Evolutionary conservation across 2,329 filamentous ascomycete species (phyloP), one percentile per base, ranked within the genome.

Genomic region (Diaporthe velutina): DNA sequence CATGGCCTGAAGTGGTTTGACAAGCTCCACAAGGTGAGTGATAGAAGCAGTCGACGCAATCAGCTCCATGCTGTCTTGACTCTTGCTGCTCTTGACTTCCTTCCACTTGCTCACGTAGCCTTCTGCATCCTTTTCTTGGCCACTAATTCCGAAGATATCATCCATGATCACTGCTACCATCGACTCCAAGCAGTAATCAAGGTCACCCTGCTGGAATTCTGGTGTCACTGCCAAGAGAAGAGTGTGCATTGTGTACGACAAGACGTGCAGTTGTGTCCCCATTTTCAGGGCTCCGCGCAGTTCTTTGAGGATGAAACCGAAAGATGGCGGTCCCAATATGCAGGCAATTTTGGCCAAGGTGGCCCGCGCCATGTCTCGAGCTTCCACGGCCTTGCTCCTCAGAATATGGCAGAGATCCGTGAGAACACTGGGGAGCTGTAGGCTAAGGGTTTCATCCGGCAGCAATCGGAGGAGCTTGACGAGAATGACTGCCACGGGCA

Each of bases 1-100:
- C 28, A 99, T 87, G 10, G 91, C 88, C 79, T 94, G 94, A 61
- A 98, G 87, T 1, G 97, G 97, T 71, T 89, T 89, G 68, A 98
- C 89, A 5, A 99, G 90, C 67, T 93, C 90, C 64, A 93, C 91
- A 8, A 98, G 88, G 73, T 92, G 91, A 70, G 85, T 87, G 33
- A 98, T 88, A 1, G 95, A 96, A 2, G 95, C 93, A 64, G 93
- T 95, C 80, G 93, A 94, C 35, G 97, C 94, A 77, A 98, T 89
- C 22, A 98, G 88, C 83, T 98, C 96, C 93, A 98, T 97, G 0
- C 97, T 98, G 81, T 99, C 97, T 80, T 96, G 98, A 81, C 96
- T 98, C 87, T 98, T 99, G 87, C 94, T 98, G 83, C 94, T 97
- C 86, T 98, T 98, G 73, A 99, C 93, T 84, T 99, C 97, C 83